Percentiles rank a stretch among this genome's conserved stretches.
These are phyloP conservation scores for Pseudogymnoascus sp. DNA, from an alignment of 2,329 filamentous ascomycete genomes.

Conservation along the genomic window DNA sequence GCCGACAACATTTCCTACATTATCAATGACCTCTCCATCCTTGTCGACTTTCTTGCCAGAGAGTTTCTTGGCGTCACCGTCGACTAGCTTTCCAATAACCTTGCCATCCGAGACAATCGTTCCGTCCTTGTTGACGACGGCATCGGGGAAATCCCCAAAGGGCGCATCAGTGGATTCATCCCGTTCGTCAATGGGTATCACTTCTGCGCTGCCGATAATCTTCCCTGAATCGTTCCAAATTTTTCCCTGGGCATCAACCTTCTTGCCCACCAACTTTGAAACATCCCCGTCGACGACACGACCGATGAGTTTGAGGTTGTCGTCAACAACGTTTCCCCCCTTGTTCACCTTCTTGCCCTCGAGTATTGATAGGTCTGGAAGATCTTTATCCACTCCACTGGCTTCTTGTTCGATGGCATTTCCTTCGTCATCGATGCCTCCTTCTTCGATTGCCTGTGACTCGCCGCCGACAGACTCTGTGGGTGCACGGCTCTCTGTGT, in stretches of 20 bases:
- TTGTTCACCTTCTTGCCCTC: slow-evolving; percentile 51
- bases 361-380: slow-evolving; percentile 39
- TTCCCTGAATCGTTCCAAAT: slow-evolving; percentile 65
- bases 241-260: slow-evolving; percentile 56
- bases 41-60: slow-evolving; percentile 58
- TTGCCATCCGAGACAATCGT: slow-evolving; percentile 43
- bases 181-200: slow-evolving; percentile 48
- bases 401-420: slow-evolving; percentile 35
- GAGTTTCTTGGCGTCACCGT: slow-evolving; percentile 56
- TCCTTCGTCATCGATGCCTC: slow-evolving; percentile 38
- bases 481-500: slow-evolving; percentile 17
- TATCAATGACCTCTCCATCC: slow-evolving; percentile 61
- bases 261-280: slow-evolving; percentile 55
- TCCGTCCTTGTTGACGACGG: slow-evolving; percentile 45
- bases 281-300: slow-evolving; percentile 55
- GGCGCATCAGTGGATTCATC: slow-evolving; percentile 42
- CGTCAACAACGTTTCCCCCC: slow-evolving; percentile 47
- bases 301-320: slow-evolving; percentile 47
- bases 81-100: slow-evolving; percentile 50
- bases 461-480: slow-evolving; percentile 18
- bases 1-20: slow-evolving; percentile 57
- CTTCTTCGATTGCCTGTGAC: slow-evolving; percentile 10
- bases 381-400: slow-evolving; percentile 21
- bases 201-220: slow-evolving; percentile 58
- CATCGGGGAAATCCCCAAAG: slow-evolving; percentile 51